Conservation (phyloP, 2,329 filamentous ascomycete species). For the Colletotrichum filicis region DNA sequence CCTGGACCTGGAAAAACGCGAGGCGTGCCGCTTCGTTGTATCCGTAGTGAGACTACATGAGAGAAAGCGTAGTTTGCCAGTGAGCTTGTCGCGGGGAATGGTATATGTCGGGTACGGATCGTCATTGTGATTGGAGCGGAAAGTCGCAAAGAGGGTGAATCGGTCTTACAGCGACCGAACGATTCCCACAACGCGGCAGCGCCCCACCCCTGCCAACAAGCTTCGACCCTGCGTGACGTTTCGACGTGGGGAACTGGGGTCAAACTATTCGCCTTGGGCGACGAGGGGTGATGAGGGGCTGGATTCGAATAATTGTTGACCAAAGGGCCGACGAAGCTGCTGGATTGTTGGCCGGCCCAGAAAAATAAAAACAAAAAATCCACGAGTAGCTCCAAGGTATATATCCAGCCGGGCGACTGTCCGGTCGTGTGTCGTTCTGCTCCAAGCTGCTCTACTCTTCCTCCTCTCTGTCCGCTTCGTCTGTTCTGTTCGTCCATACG, state of each 20-base stretch:
- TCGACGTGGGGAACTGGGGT: conserved; percentile 35
- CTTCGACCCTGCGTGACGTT: conserved; percentile 38
- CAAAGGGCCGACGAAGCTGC: conserved; percentile 7
- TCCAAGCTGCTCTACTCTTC: not conserved
- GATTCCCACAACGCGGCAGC: conserved; percentile 30
- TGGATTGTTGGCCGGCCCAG: conserved; percentile 5
- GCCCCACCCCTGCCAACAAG: conserved; percentile 35
- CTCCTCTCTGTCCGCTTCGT: conserved; percentile 10
- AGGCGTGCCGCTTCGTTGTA: conserved; percentile 7
- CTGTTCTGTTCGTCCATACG: not conserved
- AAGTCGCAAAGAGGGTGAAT: conserved; percentile 30
- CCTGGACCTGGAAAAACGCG: conserved; percentile 24
- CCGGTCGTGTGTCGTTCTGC: conserved; percentile 1
- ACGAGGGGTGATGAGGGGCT: conserved; percentile 25
- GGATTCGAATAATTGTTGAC: conserved; percentile 11
- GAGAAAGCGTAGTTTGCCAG: not conserved
- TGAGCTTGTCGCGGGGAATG: conserved; percentile 21
- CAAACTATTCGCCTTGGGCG: conserved; percentile 26
- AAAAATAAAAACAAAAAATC: not conserved
- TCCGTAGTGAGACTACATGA: not conserved
- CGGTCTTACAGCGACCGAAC: conserved; percentile 38
- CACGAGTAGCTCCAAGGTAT: conserved; percentile 12
- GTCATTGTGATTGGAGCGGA: conserved; percentile 33
- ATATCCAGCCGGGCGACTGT: conserved; percentile 17
- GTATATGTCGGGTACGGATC: conserved; percentile 27